phyloP scores from a whole-genome alignment of 2,329 filamentous ascomycete species.

The Hypocrella siamensis region DNA sequence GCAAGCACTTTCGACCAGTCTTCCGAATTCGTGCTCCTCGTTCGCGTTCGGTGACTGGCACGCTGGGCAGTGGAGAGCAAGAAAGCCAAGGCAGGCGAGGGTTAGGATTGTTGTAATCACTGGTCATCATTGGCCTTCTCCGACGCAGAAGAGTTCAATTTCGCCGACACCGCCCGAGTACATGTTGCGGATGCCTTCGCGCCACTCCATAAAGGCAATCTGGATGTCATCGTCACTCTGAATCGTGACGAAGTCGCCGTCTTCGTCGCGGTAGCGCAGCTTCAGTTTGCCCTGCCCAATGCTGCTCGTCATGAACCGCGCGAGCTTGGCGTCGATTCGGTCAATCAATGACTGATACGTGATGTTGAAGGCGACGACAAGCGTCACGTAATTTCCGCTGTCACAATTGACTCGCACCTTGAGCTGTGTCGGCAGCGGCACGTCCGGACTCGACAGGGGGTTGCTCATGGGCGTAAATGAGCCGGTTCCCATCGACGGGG shows the following conservation, averaged over 20 bases:
- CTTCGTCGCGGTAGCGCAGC: constrained; percentile 80
- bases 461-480: constrained; percentile 11
- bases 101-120: not conserved
- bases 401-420: constrained; percentile 94
- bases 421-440: constrained; percentile 54
- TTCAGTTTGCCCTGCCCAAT: constrained; percentile 72
- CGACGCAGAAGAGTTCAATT: constrained; percentile 72
- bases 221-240: constrained; percentile 93
- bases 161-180: constrained; percentile 63
- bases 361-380: constrained; percentile 95
- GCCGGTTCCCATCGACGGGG: constrained; percentile 27
- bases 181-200: constrained; percentile 46
- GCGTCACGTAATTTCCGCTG: constrained; percentile 69
- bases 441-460: constrained; percentile 28
- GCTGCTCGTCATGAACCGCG: constrained; percentile 68
- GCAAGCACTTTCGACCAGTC: constrained; percentile 1
- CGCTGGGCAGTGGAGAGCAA: no score
- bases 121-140: constrained; percentile 20
- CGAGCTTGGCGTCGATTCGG: constrained; percentile 89
- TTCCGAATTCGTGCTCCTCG: no score
- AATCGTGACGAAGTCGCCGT: constrained; percentile 85
- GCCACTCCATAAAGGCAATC: constrained; percentile 89
- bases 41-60: no score
- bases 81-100: no score
- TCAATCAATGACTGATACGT: constrained; percentile 87